These are phyloP conservation scores for Exophiala phaeomuriformis DNA, from an alignment of 2,329 filamentous ascomycete genomes.

Conservation along the genomic window DNA sequence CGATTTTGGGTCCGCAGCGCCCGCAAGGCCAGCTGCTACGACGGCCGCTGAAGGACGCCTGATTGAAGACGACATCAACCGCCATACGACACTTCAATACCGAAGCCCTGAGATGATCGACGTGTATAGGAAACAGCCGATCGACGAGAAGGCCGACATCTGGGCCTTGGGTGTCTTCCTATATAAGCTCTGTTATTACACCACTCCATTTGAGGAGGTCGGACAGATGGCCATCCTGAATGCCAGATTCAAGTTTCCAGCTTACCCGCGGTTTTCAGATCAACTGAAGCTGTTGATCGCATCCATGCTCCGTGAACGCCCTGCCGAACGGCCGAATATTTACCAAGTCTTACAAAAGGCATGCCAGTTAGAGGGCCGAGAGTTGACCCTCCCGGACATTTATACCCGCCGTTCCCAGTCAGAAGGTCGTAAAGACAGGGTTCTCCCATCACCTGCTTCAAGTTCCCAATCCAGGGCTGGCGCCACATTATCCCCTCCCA, in stretches of 20 bases:
- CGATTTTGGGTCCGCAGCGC: constrained; percentile 90
- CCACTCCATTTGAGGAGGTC: constrained; percentile 95
- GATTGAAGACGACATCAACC: constrained; percentile 94
- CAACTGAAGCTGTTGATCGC: constrained; percentile 83
- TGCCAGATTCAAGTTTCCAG: constrained; percentile 85
- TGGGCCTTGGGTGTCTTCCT: constrained; percentile 92
- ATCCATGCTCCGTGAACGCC: constrained; percentile 83
- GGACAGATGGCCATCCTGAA: constrained; percentile 96
- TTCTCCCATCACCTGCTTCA: constrained; percentile 51
- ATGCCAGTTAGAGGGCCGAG: constrained; percentile 79
- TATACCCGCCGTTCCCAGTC: constrained; percentile 59
- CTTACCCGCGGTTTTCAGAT: constrained; percentile 82
- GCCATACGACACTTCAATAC: constrained; percentile 95
- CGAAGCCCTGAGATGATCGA: constrained; percentile 98
- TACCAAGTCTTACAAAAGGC: constrained; percentile 85
- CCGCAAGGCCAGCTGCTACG: constrained; percentile 74
- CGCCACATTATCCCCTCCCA: constrained; percentile 69
- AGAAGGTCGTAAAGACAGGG: constrained; percentile 55
- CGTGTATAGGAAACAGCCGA: constrained; percentile 90
- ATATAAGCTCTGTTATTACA: constrained; percentile 99
- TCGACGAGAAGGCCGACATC: constrained; percentile 98
- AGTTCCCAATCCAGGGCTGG: constrained; percentile 61
- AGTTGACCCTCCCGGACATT: constrained; percentile 82
- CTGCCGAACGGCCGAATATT: constrained; percentile 75
- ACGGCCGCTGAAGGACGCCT: constrained; percentile 81